These are phyloP conservation scores for Evernia prunastri DNA, from an alignment of 495 filamentous ascomycete genomes.

Conservation along the genomic window DNA sequence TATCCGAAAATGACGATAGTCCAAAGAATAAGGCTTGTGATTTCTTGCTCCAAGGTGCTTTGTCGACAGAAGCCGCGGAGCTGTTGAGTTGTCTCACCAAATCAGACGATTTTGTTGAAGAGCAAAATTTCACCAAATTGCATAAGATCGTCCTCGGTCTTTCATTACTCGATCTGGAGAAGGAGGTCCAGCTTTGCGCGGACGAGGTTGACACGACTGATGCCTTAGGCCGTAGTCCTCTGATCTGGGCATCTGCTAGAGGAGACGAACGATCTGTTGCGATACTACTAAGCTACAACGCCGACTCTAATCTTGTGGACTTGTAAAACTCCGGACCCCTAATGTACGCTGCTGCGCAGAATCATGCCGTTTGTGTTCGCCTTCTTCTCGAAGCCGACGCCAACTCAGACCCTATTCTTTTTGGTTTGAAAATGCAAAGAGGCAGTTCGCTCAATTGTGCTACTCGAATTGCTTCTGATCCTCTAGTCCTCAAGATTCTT, in stretches of 20 bases:
- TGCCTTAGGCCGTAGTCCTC: constrained; percentile 32
- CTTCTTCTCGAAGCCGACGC: constrained; percentile 35
- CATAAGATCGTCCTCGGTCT: constrained; percentile 33
- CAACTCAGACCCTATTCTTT: constrained; percentile 15
- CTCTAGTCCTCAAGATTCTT: constrained; percentile 27
- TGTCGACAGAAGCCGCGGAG: constrained; percentile 18
- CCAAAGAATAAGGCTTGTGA: constrained; percentile 30
- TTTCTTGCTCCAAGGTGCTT: constrained; percentile 13
- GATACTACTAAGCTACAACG: constrained; percentile 25
- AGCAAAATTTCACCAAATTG: constrained; percentile 28
- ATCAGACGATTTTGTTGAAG: constrained; percentile 29
- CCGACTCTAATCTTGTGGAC: constrained; percentile 32
- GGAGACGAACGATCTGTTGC: constrained; percentile 25
- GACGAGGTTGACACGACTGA: constrained; percentile 31
- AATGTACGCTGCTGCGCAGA: constrained; percentile 24
- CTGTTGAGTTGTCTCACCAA: constrained; percentile 21
- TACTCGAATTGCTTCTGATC: constrained; percentile 23
- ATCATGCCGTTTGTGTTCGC: constrained; percentile 26
- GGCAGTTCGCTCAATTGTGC: constrained; percentile 31
- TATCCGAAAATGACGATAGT: constrained; percentile 27
- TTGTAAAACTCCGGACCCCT: constrained; percentile 19
- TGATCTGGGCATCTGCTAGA: constrained; percentile 32
- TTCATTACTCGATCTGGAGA: constrained; percentile 25
- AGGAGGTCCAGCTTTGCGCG: constrained; percentile 23
- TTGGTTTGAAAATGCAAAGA: constrained; percentile 18